Base-by-base conservation (phyloP, 495 filamentous ascomycete species). In the Umbilicaria muhlenbergii region DNA sequence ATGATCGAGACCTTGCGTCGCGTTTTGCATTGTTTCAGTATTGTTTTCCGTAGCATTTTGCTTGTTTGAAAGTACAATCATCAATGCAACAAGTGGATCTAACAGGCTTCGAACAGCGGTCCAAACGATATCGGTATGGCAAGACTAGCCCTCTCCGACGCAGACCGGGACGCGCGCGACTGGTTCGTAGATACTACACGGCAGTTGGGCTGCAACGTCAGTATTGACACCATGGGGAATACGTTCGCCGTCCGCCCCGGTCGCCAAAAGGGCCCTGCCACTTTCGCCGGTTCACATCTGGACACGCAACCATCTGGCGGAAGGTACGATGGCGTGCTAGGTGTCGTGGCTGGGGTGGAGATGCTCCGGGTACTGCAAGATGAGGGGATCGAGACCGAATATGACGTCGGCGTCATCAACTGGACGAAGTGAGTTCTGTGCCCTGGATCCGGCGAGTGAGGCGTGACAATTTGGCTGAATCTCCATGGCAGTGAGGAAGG, bases 221-320 rank as follows among this genome's bases (percentile, higher is more conserved):
- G 66, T 3, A 56, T 76, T 13, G 78, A 83, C 53, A 58, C 71
- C 34, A 80, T 83, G 76, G 78, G 78, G 3, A 89, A 89, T 44
- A 82, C 79, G 46, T 89, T 86, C 53, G 83, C 83, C 3, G 62
- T 82, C 3, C 69, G 78, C 18, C 70, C 74, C 8, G 82, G 82
- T 6, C 58, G 66, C 43, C 61, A 62, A 42, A 57, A 60, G 36
- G 68, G 65, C 5, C 70, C 75, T 11, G 66, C 82, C 1, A 84
- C 80, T 1, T 81, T 75, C 48, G 80, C 73, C 15, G 83, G 83
- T 2, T 78, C 73, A 32, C 83, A 89, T 57, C 63, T 89, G 10
- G 83, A 86, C 55, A 86, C 83, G 0, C 79, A 88, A 58, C 83
- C 83, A 0, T 78, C 67, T 10, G 83, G 82, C 35, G 83, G 83